Evolutionary conservation across 1,284 basidiomycete species (phyloP).

Genomic region (Rhodotorula sp.): DNA sequence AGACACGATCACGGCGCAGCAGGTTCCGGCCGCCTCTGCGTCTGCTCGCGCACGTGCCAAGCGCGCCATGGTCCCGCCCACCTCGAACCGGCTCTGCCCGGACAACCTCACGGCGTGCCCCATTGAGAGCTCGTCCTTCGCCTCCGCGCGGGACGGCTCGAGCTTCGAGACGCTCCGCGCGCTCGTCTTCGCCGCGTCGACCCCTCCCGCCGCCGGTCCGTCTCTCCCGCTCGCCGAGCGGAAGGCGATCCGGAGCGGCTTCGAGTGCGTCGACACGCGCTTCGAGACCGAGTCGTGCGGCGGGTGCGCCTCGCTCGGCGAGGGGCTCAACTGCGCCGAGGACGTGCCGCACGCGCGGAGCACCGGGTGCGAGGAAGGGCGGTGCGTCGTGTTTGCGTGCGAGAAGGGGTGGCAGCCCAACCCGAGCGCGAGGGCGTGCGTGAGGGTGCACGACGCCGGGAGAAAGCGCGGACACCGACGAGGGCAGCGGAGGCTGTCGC

Average conservation of each 20-base stretch:
- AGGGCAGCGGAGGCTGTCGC: not conserved
- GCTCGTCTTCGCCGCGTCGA: not conserved
- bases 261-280: conserved; percentile 1
- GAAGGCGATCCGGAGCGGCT: not conserved
- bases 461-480: not conserved
- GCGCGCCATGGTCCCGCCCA: not conserved
- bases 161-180: not conserved
- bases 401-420: not conserved
- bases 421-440: not conserved
- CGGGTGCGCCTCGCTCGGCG: conserved; percentile 3
- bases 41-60: conserved; percentile 46
- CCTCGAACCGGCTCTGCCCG: conserved; percentile 6
- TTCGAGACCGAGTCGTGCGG: conserved; percentile 6
- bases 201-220: not conserved
- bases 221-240: not conserved
- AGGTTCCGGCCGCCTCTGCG: conserved; percentile 44
- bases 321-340: conserved; percentile 1
- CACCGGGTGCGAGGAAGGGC: conserved; percentile 5
- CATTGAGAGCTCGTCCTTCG: not conserved
- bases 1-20: not conserved
- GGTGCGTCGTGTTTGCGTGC: conserved; percentile 13
- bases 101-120: conserved; percentile 11
- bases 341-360: not conserved
- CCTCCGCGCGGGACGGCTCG: not conserved
- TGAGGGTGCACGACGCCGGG: not conserved